A percentile compares a stretch with the other conserved stretches of the same genome.
Conservation (phyloP, 805 yeast genomes). For the Starmerella vaccinii region DNA sequence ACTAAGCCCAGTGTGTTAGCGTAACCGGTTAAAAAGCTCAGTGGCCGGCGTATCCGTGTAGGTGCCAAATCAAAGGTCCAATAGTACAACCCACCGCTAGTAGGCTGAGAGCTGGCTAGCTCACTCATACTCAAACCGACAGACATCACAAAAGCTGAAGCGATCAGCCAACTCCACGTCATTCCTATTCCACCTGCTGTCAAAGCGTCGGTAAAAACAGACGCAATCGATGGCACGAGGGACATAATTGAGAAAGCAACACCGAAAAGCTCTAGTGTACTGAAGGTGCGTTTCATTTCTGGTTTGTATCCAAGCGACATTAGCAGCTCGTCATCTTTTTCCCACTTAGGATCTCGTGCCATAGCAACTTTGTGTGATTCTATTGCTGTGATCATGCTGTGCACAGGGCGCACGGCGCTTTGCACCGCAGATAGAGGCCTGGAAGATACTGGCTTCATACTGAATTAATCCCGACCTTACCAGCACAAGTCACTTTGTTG, state of each 20-base stretch:
- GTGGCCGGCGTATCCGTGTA: slow-evolving; percentile 39
- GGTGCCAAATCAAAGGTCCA: slow-evolving; percentile 65
- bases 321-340: slow-evolving; percentile 28
- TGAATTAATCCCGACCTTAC: too few relatives aligned
- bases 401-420: slow-evolving; percentile 6
- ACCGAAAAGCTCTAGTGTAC: slow-evolving; percentile 57
- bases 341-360: slow-evolving; percentile 6
- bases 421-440: not conserved
- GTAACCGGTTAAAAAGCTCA: slow-evolving; percentile 56
- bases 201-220: slow-evolving; percentile 45
- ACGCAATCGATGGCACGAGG: slow-evolving; percentile 49
- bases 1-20: slow-evolving; percentile 57
- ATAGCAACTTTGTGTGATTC: not conserved
- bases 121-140: slow-evolving; percentile 62
- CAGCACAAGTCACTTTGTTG: too few relatives aligned
- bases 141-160: slow-evolving; percentile 45
- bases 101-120: slow-evolving; percentile 59
- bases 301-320: slow-evolving; percentile 59
- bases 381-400: slow-evolving; percentile 1
- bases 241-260: slow-evolving; percentile 69
- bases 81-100: slow-evolving; percentile 64
- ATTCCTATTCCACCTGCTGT: slow-evolving; percentile 55
- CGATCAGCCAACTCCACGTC: slow-evolving; percentile 64
- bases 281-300: slow-evolving; percentile 51
- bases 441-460: not conserved